These are phyloP conservation scores for Nicotiana sylvestris DNA, from an alignment of 257 asterid species.

Conservation along the genomic window DNA sequence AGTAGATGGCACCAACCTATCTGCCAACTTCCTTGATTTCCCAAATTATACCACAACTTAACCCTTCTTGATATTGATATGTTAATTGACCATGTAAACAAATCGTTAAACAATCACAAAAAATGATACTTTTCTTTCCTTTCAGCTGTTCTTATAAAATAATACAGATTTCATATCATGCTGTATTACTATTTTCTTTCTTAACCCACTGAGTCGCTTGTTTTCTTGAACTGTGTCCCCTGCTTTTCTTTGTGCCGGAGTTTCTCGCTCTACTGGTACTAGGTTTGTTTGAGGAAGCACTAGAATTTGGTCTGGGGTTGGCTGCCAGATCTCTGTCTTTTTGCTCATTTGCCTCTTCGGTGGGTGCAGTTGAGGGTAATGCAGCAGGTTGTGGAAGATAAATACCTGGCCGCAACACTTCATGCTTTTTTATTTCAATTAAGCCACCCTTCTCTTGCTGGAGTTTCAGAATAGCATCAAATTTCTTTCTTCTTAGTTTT, in stretches of 20 bases:
- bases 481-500: conserved; percentile 55
- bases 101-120: not conserved
- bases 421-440: conserved; percentile 63
- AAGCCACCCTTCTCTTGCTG: conserved; percentile 80
- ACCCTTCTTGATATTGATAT: not conserved
- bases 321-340: conserved; percentile 20
- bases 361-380: conserved; percentile 34
- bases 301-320: conserved; percentile 31
- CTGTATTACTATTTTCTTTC: conserved; percentile 32
- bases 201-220: conserved; percentile 60
- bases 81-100: not conserved
- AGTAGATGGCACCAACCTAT: not conserved
- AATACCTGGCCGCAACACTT: conserved; percentile 74
- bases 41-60: not conserved
- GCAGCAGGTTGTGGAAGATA: conserved; percentile 60
- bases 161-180: not conserved
- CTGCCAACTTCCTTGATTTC: not conserved
- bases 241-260: conserved; percentile 36
- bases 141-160: not conserved
- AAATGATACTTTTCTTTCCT: not conserved
- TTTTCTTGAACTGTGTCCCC: conserved; percentile 47
- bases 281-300: conserved; percentile 41
- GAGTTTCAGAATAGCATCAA: conserved; percentile 54
- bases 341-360: conserved; percentile 22
- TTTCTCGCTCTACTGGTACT: conserved; percentile 45